Base-by-base conservation (phyloP, 495 filamentous ascomycete species). In the Endocarpon pusillum region DNA sequence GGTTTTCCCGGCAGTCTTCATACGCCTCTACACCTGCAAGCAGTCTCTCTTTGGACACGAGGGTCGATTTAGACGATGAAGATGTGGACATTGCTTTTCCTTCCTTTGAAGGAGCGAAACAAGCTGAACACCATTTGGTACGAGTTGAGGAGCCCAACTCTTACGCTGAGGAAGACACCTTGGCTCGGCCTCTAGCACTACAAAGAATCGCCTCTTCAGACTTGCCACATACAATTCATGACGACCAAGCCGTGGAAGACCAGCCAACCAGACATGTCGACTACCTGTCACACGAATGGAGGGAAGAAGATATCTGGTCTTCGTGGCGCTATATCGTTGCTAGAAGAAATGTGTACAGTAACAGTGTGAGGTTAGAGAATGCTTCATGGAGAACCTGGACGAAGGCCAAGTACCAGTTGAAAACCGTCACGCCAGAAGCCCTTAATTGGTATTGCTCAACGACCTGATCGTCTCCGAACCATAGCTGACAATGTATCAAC, bases 311-410 rank as follows among this genome's bases (percentile, higher is more conserved):
- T 54, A 91, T 97, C 8, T 97, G 89, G 89, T 69, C 81, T 10
- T 94, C 87, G 2, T 97, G 89, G 89, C 73, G 83, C 38, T 83
- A 87, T 55, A 82, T 97, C 43, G 75, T 85, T 24, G 67, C 74
- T 9, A 79, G 78, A 40, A 67, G 74, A 47, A 72, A 70, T 19
- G 65, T 78, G 27, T 92, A 91, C 44, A 78, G 64, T 41, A 84
- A 97, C 47, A 66, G 78, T 18, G 71, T 75, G 7, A 64, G 89
- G 34, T 53, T 97, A 33, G 89, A 97, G 52, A 97, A 97, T 58
- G 89, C 89, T 3, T 94, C 87, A 3, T 97, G 89, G 89, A 67
- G 89, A 46, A 89, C 85, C n/a, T 97, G 89, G 89, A 73, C 81
- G 48, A 94, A 96, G 51, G 59, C 75, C 14, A 92, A 91, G 49